Evolutionary conservation across 495 filamentous ascomycete genomes (phyloP), one percentile per base, ranked within the genome.

Genomic region (Chlorociboria aeruginascens): DNA sequence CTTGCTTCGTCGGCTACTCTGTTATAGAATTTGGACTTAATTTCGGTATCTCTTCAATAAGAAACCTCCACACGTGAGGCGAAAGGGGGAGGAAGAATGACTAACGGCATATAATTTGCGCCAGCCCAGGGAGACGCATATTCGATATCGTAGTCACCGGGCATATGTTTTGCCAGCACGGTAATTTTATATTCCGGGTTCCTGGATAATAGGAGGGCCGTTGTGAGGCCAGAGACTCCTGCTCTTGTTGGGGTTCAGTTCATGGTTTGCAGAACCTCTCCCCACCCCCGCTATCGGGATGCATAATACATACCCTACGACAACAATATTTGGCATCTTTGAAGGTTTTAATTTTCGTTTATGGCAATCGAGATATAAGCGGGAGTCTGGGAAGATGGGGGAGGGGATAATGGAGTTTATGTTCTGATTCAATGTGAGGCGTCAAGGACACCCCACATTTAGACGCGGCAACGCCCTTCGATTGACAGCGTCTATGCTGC

Each of bases 81-180:
- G 67, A 32, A n/a, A 17, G 10, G 13, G 20, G 38, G 16, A 13
- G 14, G n/a, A 14, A 38, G 11, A 41, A 25, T 49, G 11, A 54
- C 70, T 58, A 53, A 93, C 86, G 92, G 92, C 52, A 92, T 56
- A 51, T 82, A 89, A 61, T 96, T 95, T 33, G 92, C 93, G 41
- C 93, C 92, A 17, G 92, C 92, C 84, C 86, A 95, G 0, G 92
- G 92, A 13, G 86, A 93, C 3, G 87, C 81, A 63, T 97, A 98
- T 76, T 97, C 89, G 45, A 92, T 83, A 58, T 96, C 89, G 67
- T 95, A 95, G 69, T 98, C 92, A 32, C 92, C 92, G 0, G 92
- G 92, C 93, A 98, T 95, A 57, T 97, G 89, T 63, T 95, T 96
- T 17, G 88, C 86, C 3, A 90, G 70, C 20, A 98, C 74, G 3